A percentile compares a stretch with the other conserved stretches of the same genome.
Conservation (phyloP, 2,329 filamentous ascomycete genomes). For the Penicillium janthinellum region DNA sequence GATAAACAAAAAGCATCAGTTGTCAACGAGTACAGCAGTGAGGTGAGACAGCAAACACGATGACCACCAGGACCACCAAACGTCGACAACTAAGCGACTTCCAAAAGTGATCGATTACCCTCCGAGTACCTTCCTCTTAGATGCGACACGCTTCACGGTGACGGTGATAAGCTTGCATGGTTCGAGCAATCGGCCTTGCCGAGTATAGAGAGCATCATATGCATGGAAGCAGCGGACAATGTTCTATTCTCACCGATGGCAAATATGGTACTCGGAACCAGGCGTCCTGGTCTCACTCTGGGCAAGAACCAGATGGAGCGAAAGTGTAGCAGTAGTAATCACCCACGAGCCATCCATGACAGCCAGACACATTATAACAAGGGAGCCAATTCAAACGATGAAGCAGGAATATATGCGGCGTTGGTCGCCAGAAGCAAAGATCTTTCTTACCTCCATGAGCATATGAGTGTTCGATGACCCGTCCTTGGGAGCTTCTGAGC, state of each 20-base stretch:
- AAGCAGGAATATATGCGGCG: not conserved
- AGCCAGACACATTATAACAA: not conserved
- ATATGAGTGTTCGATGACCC: not conserved
- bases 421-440: not conserved
- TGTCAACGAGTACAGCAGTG: constrained; percentile 2
- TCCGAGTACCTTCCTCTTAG: constrained; percentile 1
- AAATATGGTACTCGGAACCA: constrained; percentile 13
- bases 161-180: not conserved
- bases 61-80: not conserved
- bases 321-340: constrained; percentile 8
- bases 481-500: not conserved
- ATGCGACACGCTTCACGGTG: not conserved
- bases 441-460: constrained; percentile 14
- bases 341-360: constrained; percentile 10
- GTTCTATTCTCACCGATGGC: constrained; percentile 6
- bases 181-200: not conserved
- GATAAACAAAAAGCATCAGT: constrained; percentile 5
- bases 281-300: constrained; percentile 22
- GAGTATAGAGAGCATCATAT: not conserved
- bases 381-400: not conserved
- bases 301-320: constrained; percentile 13
- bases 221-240: constrained; percentile 2
- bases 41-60: not conserved
- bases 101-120: constrained; percentile 1
- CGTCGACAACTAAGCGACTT: not conserved